Conservation (phyloP, 805 yeast genomes). For the Torulaspora gathmanii region DNA sequence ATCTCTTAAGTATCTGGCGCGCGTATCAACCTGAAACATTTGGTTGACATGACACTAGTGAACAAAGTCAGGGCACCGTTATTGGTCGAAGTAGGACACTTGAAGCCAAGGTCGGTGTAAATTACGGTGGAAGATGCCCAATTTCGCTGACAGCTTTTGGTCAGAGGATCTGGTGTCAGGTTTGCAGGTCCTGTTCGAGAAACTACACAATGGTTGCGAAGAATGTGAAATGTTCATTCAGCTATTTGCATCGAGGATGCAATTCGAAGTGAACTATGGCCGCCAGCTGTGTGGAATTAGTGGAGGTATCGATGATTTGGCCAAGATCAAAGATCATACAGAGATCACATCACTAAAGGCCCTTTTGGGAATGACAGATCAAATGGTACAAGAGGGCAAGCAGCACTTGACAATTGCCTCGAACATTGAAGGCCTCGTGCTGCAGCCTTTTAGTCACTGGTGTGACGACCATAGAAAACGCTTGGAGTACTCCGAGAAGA, state of each 20-base stretch:
- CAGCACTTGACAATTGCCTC: conserved; percentile 61
- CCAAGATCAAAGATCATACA: conserved; percentile 21
- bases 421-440: conserved; percentile 54
- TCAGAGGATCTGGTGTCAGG: conserved; percentile 60
- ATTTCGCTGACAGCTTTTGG: conserved; percentile 78
- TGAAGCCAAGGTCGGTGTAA: background rate
- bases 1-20: conserved; percentile 3
- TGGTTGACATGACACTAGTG: background rate
- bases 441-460: conserved; percentile 72
- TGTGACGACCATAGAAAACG: conserved; percentile 65
- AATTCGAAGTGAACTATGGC: conserved; percentile 66
- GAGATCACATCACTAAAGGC: conserved; percentile 39
- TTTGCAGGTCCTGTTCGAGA: conserved; percentile 46
- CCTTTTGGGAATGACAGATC: conserved; percentile 45
- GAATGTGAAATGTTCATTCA: conserved; percentile 68
- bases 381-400: conserved; percentile 59
- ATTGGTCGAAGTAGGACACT: background rate
- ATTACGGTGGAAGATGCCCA: conserved; percentile 31
- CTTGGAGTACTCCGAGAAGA: conserved; percentile 55
- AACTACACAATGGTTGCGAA: conserved; percentile 55
- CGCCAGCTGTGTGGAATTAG: conserved; percentile 38
- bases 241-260: conserved; percentile 65
- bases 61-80: conserved; percentile 1
- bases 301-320: conserved; percentile 23
- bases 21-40: conserved; percentile 3